Conservation (phyloP, 495 filamentous ascomycete genomes). For the Hypoxylon subgilvum region DNA sequence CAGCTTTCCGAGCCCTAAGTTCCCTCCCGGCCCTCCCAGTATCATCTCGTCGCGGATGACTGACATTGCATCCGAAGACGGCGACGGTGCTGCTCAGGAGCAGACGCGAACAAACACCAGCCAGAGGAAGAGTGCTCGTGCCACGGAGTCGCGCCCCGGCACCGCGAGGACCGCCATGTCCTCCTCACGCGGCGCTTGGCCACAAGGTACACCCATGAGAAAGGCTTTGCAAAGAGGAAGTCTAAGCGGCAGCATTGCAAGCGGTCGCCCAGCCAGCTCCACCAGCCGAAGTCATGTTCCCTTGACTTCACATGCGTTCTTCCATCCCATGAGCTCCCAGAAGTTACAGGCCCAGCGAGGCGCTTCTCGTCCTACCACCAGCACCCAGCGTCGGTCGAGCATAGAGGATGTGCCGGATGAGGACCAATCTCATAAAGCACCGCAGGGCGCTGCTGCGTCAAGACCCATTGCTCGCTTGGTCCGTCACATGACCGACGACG, state of each 20-base stretch:
- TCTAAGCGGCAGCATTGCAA: constrained; percentile 50
- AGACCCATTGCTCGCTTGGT: constrained; percentile 49
- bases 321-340: constrained; percentile 95
- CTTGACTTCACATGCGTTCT: constrained; percentile 87
- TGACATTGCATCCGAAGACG: constrained; percentile 69
- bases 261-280: constrained; percentile 64
- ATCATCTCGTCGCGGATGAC: constrained; percentile 87
- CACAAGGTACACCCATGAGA: constrained; percentile 55
- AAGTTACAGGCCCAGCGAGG: constrained; percentile 89
- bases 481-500: constrained; percentile 53
- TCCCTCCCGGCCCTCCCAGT: constrained; percentile 59
- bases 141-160: constrained; percentile 58
- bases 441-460: constrained; percentile 57
- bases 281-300: constrained; percentile 87
- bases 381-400: constrained; percentile 46
- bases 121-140: constrained; percentile 47
- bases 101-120: constrained; percentile 35
- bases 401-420: constrained; percentile 49
- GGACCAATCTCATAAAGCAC: constrained; percentile 40
- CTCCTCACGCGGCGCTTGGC: constrained; percentile 56
- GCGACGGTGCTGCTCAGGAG: constrained; percentile 47
- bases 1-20: constrained; percentile 46
- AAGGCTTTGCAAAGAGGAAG: constrained; percentile 51
- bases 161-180: constrained; percentile 58
- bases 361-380: constrained; percentile 49